Base-by-base conservation (phyloP, 1,284 basidiomycete genomes). In the Bondarzewia mesenterica region DNA sequence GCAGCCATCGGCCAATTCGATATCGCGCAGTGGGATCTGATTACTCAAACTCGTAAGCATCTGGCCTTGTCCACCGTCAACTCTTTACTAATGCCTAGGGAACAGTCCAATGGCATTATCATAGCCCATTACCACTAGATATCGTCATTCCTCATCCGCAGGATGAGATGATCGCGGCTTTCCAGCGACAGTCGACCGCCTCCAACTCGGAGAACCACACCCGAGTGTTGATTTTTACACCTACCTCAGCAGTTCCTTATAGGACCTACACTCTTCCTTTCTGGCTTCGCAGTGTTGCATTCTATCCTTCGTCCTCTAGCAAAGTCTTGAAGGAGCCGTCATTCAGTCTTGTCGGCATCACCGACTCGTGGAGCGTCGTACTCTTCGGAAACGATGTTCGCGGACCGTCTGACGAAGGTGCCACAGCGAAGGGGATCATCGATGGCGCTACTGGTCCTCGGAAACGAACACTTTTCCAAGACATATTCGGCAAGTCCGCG, bases 1-100 rank as follows among this genome's bases (percentile, higher is more conserved):
- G 78, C 75, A 12, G 70, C 80, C 25, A 69, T 70, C 1, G 77
- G 77, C 12, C 58, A 62, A 3, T 63, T 68, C 37, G 78, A 82
- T 32, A 57, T 92, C 4, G 70, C 81, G 22, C 65, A 91, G 39
- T 96, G 93, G 92, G 89, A 96, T 64, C 63, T 95, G 29, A 63
- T 95, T 44, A 70, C 72, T 25, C 83, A 81, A 52, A 74, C 75
- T 58, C 80, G 89, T 89, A 61, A 58, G 77, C 41, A 15, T 32
- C 16, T 18, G 4, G 21, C 38, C 16, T 15, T 40, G 20, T 40
- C n/a, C 15, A 18, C 36, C 44, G n/a, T 38, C 36, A 29, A 27
- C 42, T 16, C 45, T 68, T 44, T 57, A 59, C 51, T 45, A 14
- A 23, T 12, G 29, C 35, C 46, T 20, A 32, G 16, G 8, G 12